phyloP scores from a whole-genome alignment of 2,329 filamentous ascomycete species.

The Reticulascus tulasneorum region DNA sequence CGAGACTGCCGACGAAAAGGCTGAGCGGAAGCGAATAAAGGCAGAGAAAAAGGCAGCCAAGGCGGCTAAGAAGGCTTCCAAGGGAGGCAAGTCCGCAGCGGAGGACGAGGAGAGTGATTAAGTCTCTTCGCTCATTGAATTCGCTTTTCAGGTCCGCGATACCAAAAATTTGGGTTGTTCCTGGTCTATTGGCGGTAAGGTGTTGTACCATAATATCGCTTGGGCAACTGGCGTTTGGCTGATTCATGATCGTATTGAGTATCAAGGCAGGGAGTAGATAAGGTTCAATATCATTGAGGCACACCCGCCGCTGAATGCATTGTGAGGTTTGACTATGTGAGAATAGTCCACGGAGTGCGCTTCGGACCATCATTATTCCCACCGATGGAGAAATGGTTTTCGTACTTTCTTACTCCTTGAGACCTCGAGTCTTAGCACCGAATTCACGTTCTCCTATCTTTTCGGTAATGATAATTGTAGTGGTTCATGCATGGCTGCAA shows the following conservation, averaged over 20 bases:
- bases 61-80: conserved; percentile 50
- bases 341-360: too few relatives aligned
- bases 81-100: conserved; percentile 34
- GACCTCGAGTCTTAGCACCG: too few relatives aligned
- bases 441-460: too few relatives aligned
- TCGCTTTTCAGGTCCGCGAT: too few relatives aligned
- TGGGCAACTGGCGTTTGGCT: conserved; percentile 17
- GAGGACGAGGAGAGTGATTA: conserved; percentile 51
- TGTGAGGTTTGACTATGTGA: too few relatives aligned
- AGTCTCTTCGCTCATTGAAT: conserved; percentile 14
- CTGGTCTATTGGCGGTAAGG: conserved; percentile 12
- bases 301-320: background rate
- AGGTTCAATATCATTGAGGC: conserved; percentile 14
- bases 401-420: too few relatives aligned
- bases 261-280: conserved; percentile 16
- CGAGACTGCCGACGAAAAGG: conserved; percentile 67
- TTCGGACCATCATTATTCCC: too few relatives aligned
- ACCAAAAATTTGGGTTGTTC: conserved; percentile 14
- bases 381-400: too few relatives aligned
- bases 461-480: too few relatives aligned
- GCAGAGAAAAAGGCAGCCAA: conserved; percentile 58
- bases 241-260: conserved; percentile 10
- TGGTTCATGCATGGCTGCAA: too few relatives aligned
- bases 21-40: conserved; percentile 56
- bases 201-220: conserved; percentile 18